These are phyloP conservation scores for Ascocoryne sarcoides DNA, from an alignment of 2,329 filamentous ascomycete genomes.

Conservation along the genomic window DNA sequence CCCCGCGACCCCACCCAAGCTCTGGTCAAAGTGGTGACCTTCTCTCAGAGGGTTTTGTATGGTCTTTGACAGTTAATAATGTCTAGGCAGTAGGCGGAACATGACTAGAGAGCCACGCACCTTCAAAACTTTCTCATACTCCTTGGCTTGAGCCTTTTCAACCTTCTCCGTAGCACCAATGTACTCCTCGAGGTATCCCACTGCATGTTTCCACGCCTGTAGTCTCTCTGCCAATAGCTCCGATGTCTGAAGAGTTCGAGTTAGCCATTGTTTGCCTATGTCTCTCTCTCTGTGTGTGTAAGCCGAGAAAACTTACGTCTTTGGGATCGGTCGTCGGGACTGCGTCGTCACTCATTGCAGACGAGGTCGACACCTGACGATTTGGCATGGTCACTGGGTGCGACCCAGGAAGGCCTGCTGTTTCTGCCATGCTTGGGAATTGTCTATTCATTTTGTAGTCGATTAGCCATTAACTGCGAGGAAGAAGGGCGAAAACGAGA, in stretches of 20 bases:
- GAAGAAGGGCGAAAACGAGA: not conserved
- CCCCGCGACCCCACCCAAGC: slow-evolving; percentile 75
- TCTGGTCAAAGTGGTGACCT: slow-evolving; percentile 87
- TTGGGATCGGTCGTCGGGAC: slow-evolving; percentile 24
- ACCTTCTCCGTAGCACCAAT: slow-evolving; percentile 77
- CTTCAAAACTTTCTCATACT: slow-evolving; percentile 93
- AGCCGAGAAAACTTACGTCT: slow-evolving; percentile 20
- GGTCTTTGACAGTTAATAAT: slow-evolving; percentile 52
- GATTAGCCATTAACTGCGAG: slow-evolving; percentile 6
- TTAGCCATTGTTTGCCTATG: slow-evolving; percentile 4
- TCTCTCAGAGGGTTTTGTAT: slow-evolving; percentile 80
- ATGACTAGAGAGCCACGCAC: slow-evolving; percentile 31
- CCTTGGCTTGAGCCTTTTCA: slow-evolving; percentile 77
- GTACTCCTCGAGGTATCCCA: slow-evolving; percentile 86
- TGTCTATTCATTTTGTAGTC: slow-evolving; percentile 18
- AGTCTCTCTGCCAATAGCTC: slow-evolving; percentile 78
- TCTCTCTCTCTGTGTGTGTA: not conserved
- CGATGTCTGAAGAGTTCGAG: slow-evolving; percentile 51
- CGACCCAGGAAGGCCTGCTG: slow-evolving; percentile 19
- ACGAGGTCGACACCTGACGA: slow-evolving; percentile 20
- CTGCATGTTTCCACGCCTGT: slow-evolving; percentile 92
- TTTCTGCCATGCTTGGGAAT: slow-evolving; percentile 18
- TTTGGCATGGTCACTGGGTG: slow-evolving; percentile 21
- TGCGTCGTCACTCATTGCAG: slow-evolving; percentile 23
- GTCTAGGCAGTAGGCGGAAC: not conserved